phyloP scores from a whole-genome alignment of 805 yeast genomes.

The Lipomyces yamanashiensis region DNA sequence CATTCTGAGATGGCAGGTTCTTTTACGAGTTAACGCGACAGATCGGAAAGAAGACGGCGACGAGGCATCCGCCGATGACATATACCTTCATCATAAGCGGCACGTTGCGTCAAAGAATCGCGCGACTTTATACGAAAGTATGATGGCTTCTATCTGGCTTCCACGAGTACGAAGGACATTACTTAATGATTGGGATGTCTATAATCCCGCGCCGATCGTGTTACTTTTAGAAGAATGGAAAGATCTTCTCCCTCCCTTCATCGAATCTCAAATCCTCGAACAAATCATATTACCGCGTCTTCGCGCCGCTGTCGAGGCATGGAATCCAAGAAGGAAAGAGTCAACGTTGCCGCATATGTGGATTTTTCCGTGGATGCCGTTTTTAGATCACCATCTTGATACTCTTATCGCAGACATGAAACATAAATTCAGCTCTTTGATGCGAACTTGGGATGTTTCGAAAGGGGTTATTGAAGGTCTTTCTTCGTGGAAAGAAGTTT shows the following conservation, averaged over 20 bases:
- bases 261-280: slow-evolving; percentile 43
- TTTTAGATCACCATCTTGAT: slow-evolving; percentile 34
- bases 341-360: slow-evolving; percentile 40
- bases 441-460: slow-evolving; percentile 39
- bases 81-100: slow-evolving; percentile 17
- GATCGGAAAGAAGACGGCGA: not conserved
- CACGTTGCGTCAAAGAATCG: slow-evolving; percentile 23
- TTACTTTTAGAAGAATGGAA: slow-evolving; percentile 52
- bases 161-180: slow-evolving; percentile 45
- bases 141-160: slow-evolving; percentile 48
- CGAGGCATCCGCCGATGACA: slow-evolving; percentile 10
- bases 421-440: slow-evolving; percentile 36
- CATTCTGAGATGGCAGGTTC: slow-evolving; percentile 42
- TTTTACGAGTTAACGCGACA: slow-evolving; percentile 26
- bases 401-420: slow-evolving; percentile 39
- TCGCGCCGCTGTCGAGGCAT: slow-evolving; percentile 43
- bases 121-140: slow-evolving; percentile 45
- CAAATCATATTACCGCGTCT: slow-evolving; percentile 50
- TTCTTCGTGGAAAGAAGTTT: slow-evolving; percentile 46
- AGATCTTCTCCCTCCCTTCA: slow-evolving; percentile 44
- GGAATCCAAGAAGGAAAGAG: slow-evolving; percentile 44
- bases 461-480: slow-evolving; percentile 38
- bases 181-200: slow-evolving; percentile 47
- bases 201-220: slow-evolving; percentile 50
- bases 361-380: slow-evolving; percentile 51